phyloP scores from a whole-genome alignment of 495 filamentous ascomycete species.

The Hypoxylon rickii region DNA sequence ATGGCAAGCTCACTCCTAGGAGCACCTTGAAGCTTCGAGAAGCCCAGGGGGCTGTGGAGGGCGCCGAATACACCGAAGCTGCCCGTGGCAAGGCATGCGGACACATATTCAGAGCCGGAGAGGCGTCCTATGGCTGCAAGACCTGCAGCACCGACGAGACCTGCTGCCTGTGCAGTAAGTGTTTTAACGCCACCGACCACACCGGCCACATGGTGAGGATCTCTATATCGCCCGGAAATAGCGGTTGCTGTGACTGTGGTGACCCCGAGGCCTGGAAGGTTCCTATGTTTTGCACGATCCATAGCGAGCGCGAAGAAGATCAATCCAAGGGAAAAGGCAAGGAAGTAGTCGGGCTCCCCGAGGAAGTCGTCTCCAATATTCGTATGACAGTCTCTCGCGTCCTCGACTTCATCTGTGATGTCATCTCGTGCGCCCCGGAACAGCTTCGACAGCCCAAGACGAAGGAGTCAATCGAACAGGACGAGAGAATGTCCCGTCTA shows the following conservation, averaged over 20 bases:
- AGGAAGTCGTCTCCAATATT: conserved; percentile 74
- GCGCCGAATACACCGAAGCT: conserved; percentile 90
- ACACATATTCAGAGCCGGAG: conserved; percentile 91
- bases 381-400: conserved; percentile 81
- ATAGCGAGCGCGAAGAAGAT: conserved; percentile 64
- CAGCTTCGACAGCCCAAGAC: conserved; percentile 87
- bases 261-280: conserved; percentile 90
- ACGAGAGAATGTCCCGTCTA: conserved; percentile 80
- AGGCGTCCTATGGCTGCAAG: conserved; percentile 91
- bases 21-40: conserved; percentile 75
- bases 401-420: conserved; percentile 94
- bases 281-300: conserved; percentile 91
- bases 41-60: conserved; percentile 89
- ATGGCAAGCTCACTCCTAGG: conserved; percentile 60
- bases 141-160: conserved; percentile 90
- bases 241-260: conserved; percentile 96
- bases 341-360: conserved; percentile 61
- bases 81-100: conserved; percentile 95
- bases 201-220: conserved; percentile 90
- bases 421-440: conserved; percentile 96
- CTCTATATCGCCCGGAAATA: conserved; percentile 82
- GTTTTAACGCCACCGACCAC: conserved; percentile 95
- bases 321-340: conserved; percentile 69
- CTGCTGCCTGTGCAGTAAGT: conserved; percentile 83
- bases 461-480: conserved; percentile 72